Evolutionary conservation across 2,329 filamentous ascomycete species (phyloP).

Genomic region (Rhinocladiella mackenziei): DNA sequence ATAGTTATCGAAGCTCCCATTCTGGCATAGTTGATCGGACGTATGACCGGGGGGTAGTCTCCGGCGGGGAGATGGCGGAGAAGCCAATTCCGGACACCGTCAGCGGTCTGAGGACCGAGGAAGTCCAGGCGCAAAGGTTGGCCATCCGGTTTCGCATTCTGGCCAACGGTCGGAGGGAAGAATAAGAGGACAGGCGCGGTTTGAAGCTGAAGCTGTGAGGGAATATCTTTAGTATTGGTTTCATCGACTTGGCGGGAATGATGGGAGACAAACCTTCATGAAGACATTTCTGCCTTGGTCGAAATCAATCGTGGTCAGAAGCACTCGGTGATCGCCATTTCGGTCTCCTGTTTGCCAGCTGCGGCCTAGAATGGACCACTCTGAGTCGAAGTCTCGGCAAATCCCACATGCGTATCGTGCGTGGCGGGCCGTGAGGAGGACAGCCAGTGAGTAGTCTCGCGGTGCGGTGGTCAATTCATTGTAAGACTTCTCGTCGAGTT

Average conservation of each 20-base stretch:
- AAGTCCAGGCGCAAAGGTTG: slow-evolving; percentile 83
- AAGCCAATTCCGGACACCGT: slow-evolving; percentile 75
- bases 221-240: slow-evolving; percentile 4
- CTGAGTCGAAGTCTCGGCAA: slow-evolving; percentile 86
- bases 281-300: slow-evolving; percentile 77
- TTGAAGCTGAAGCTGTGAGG: slow-evolving; percentile 74
- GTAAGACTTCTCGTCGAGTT: slow-evolving; percentile 74
- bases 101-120: slow-evolving; percentile 69
- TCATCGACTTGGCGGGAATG: background rate
- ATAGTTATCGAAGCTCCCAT: slow-evolving; percentile 65
- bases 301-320: slow-evolving; percentile 88
- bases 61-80: slow-evolving; percentile 71
- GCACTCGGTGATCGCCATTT: slow-evolving; percentile 63
- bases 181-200: slow-evolving; percentile 86
- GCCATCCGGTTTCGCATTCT: slow-evolving; percentile 65
- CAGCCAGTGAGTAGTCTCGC: slow-evolving; percentile 75
- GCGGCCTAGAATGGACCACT: slow-evolving; percentile 82
- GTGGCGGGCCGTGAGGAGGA: slow-evolving; percentile 85
- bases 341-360: slow-evolving; percentile 87
- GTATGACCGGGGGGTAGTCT: slow-evolving; percentile 65
- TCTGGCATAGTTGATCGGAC: slow-evolving; percentile 82
- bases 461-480: slow-evolving; percentile 69
- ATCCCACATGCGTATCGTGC: slow-evolving; percentile 76
- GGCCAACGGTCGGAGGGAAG: slow-evolving; percentile 79
- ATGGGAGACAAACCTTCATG: slow-evolving; percentile 65